A percentile compares a stretch with the other conserved stretches of the same genome.
phyloP scores from a whole-genome alignment of 2,329 filamentous ascomycete species.

The Colletotrichum sp. region DNA sequence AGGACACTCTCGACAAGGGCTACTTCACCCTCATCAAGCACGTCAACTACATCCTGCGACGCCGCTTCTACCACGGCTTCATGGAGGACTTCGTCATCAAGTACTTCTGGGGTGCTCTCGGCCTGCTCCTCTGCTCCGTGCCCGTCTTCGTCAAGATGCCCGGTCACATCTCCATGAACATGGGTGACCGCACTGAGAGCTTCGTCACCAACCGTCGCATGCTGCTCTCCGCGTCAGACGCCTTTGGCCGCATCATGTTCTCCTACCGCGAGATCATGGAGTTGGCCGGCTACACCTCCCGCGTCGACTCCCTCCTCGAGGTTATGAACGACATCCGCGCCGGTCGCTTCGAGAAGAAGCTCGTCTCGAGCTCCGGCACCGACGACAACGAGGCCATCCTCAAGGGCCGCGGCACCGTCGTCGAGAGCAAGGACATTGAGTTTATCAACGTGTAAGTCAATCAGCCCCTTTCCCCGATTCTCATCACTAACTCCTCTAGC shows the following conservation, averaged over 20 bases:
- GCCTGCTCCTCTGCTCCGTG: constrained; percentile 88
- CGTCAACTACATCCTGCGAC: constrained; percentile 91
- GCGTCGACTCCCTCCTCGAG: constrained; percentile 86
- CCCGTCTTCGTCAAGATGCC: constrained; percentile 96
- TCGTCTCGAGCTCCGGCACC: constrained; percentile 86
- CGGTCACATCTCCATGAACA: constrained; percentile 65
- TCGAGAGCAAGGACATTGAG: constrained; percentile 83
- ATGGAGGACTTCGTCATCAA: constrained; percentile 99
- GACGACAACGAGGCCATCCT: constrained; percentile 85
- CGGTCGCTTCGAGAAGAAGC: constrained; percentile 93
- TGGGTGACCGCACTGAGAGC: constrained; percentile 74
- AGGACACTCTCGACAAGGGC: constrained; percentile 95
- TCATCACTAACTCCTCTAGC: constrained; percentile 32
- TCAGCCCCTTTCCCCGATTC: background rate
- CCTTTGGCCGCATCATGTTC: constrained; percentile 96
- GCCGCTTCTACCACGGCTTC: constrained; percentile 95
- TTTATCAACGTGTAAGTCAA: constrained; percentile 76
- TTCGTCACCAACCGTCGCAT: constrained; percentile 96
- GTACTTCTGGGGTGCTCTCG: constrained; percentile 97
- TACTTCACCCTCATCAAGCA: constrained; percentile 99
- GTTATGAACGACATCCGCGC: constrained; percentile 93
- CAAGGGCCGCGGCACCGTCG: constrained; percentile 78
- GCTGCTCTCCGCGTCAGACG: constrained; percentile 91
- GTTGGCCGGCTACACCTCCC: constrained; percentile 91
- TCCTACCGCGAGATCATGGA: constrained; percentile 98